Conservation (phyloP, 176 grass and related monocot species). For the Aegilops tauschii region DNA sequence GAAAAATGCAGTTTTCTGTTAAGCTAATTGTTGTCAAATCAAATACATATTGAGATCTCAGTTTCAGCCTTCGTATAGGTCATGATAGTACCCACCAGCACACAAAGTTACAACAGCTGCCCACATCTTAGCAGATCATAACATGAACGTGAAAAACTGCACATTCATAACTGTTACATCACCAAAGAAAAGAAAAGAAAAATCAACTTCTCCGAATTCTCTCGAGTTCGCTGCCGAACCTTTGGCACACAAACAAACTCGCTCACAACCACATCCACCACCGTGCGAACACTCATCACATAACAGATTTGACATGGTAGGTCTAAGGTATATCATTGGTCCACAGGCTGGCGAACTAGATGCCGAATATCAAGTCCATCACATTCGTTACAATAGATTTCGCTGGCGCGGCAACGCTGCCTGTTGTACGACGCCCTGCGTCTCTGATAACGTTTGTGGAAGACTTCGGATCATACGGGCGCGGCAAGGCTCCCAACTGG, state of each 20-base stretch:
- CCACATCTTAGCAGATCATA: constrained; percentile 25
- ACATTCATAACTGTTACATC: constrained; percentile 20
- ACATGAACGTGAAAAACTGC: constrained; percentile 10
- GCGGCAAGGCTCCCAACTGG: constrained; percentile 46
- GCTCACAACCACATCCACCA: neutral
- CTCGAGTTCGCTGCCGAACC: constrained; percentile 12
- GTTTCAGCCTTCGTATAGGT: neutral
- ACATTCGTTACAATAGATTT: constrained; percentile 80
- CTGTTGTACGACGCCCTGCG: constrained; percentile 30
- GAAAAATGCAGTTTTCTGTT: no score
- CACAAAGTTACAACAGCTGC: neutral
- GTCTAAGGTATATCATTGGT: neutral
- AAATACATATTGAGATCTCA: neutral
- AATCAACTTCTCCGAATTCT: constrained; percentile 10
- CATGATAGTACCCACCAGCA: neutral
- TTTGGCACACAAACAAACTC: neutral
- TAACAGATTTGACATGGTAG: neutral
- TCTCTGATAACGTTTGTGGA: constrained; percentile 39
- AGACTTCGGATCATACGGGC: constrained; percentile 51
- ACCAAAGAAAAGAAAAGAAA: neutral
- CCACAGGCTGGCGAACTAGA: constrained; percentile 32
- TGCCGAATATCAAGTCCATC: constrained; percentile 85
- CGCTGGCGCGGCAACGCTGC: constrained; percentile 54
- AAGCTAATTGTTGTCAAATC: no score
- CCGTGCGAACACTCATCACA: neutral